Evolutionary conservation across 2,329 filamentous ascomycete species (phyloP), one percentile per base, ranked within the genome.

Genomic region (Penicillium sp.): DNA sequence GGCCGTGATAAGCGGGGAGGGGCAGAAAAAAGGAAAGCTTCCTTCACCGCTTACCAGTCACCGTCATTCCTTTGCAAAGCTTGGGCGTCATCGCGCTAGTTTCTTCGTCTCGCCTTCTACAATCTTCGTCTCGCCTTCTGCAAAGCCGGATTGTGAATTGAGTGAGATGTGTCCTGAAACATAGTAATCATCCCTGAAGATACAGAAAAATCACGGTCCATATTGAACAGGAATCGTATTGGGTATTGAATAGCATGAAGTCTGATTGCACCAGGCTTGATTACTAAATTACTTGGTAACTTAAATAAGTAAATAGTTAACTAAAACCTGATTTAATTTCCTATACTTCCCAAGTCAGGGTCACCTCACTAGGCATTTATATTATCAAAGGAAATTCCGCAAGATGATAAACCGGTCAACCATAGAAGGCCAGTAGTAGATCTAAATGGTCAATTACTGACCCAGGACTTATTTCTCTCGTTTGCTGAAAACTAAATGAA

Each of bases 1-100:
- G 55, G 58, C 55, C 54, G 57, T 54, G 62, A 58, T 65, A 55
- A 61, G 67, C 63, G 66, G 65, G 64, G 61, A 57, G 25, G 40
- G 63, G 63, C 64, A 67, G 66, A 64, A 68, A 63, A 53, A 35
- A 52, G 28, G 26, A 53, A n/a, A 52, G 52, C 55, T 55, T 16
- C 14, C 26, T 35, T 60, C 61, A 65, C 65, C 65, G 63, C 63
- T 42, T 38, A 46, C 26, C 22, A 13, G 13, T 4, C 6, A 7
- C 38, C n/a, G n/a, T 4, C 14, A n/a, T 16, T n/a, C 4, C 5
- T 19, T 2, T 43, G 3, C 30, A 33, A 33, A 33, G 30, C 30
- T 22, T 22, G 19, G 19, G 19, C 19, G 19, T 22, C 19, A 22
- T 22, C 19, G 19, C 19, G 19, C 19, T 22, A 22, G 19, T 22